Conservation (phyloP, 2,329 filamentous ascomycete species). For the Neonectria punicea region DNA sequence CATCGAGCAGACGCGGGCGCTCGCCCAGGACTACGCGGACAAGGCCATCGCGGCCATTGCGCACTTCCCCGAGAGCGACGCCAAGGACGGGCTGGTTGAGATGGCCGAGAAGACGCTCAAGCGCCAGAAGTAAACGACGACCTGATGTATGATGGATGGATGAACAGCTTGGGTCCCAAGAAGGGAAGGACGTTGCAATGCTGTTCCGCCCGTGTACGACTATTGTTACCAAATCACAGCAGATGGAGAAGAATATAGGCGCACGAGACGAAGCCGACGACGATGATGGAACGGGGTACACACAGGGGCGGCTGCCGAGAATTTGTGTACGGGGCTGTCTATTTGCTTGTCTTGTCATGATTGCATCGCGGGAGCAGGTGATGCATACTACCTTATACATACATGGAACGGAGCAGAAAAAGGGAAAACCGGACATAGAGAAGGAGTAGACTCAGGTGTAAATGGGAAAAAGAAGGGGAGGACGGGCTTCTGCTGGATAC, state of each 20-base stretch:
- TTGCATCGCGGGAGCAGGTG: slow-evolving; percentile 21
- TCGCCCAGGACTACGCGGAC: slow-evolving; percentile 91
- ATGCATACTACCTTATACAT: slow-evolving; percentile 24
- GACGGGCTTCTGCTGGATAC: slow-evolving; percentile 9
- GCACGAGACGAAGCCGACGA: neutral
- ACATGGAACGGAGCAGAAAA: slow-evolving; percentile 12
- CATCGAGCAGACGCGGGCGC: slow-evolving; percentile 88
- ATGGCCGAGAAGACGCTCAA: slow-evolving; percentile 95
- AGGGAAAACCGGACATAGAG: neutral
- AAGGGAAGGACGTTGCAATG: neutral
- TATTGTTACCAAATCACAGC: slow-evolving; percentile 30
- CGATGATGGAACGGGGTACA: slow-evolving; percentile 4
- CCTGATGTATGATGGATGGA: slow-evolving; percentile 4
- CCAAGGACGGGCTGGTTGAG: slow-evolving; percentile 88
- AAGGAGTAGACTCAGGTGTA: slow-evolving; percentile 1
- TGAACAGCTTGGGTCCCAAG: neutral
- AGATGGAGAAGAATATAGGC: neutral
- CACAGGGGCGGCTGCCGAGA: slow-evolving; percentile 9
- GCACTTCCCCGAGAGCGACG: slow-evolving; percentile 91
- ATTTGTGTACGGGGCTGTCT: slow-evolving; percentile 20
- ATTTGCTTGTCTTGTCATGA: slow-evolving; percentile 26
- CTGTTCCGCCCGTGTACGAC: slow-evolving; percentile 23
- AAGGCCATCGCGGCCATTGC: slow-evolving; percentile 87
- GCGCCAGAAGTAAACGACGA: slow-evolving; percentile 77
- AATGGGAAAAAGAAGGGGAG: neutral